Evolutionary conservation across 2,329 filamentous ascomycete species (phyloP).

Genomic region (Ceratocystis diversiconidia): DNA sequence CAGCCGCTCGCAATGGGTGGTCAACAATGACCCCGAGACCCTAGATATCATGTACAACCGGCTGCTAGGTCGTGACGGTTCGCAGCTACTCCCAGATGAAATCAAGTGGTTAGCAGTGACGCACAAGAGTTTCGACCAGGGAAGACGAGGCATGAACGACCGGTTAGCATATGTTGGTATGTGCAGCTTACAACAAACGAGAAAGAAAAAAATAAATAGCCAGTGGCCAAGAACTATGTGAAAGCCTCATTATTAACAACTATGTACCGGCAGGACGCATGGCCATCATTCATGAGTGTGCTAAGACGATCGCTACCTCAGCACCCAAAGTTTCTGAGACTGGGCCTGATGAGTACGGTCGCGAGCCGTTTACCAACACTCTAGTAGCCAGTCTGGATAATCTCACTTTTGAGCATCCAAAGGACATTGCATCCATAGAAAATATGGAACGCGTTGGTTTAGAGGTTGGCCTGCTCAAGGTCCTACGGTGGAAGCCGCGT

Average conservation of each 20-base stretch:
- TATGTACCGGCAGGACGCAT: constrained; percentile 21
- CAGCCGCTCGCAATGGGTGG: constrained; percentile 41
- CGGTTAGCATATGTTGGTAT: constrained; percentile 45
- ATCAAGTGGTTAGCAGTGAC: constrained; percentile 94
- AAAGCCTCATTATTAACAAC: background rate
- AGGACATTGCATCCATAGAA: constrained; percentile 46
- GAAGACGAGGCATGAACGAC: constrained; percentile 86
- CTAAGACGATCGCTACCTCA: constrained; percentile 44
- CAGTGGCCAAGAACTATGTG: background rate
- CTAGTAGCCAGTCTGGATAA: constrained; percentile 61
- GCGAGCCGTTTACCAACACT: constrained; percentile 54
- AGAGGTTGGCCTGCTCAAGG: constrained; percentile 54
- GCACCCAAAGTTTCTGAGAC: constrained; percentile 22
- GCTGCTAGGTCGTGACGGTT: constrained; percentile 59
- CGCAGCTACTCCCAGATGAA: constrained; percentile 69
- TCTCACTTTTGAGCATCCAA: constrained; percentile 47
- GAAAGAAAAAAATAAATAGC: background rate
- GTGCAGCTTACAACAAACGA: constrained; percentile 1
- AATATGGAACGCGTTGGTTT: constrained; percentile 55
- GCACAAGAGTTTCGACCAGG: constrained; percentile 97
- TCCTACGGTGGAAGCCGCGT: constrained; percentile 79
- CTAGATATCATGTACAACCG: constrained; percentile 66
- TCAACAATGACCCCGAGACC: constrained; percentile 60
- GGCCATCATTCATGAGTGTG: constrained; percentile 22
- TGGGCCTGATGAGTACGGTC: constrained; percentile 36